Percentiles rank a stretch among this genome's conserved stretches.
Evolutionary conservation across 139 green algal genomes (phyloP).

Genomic region (Astrephomene gubernaculifera): DNA sequence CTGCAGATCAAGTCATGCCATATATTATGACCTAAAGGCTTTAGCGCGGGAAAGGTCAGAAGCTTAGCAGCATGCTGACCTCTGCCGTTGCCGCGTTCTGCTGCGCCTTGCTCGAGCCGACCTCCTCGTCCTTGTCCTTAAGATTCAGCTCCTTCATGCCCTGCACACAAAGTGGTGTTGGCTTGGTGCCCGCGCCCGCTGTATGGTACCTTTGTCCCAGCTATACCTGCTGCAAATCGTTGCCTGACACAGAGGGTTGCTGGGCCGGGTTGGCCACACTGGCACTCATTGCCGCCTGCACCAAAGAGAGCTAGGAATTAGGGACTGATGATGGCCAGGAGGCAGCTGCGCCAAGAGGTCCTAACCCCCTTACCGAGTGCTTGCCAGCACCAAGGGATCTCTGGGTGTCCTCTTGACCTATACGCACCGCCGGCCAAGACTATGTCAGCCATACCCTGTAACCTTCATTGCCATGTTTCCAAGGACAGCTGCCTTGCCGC

Average conservation of each 20-base stretch:
- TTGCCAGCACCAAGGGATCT: slow-evolving; percentile 4
- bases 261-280: slow-evolving; percentile 38
- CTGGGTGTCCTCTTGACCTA: slow-evolving; percentile 23
- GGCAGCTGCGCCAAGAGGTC: not conserved
- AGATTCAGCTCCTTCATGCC: slow-evolving; percentile 74
- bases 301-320: not conserved
- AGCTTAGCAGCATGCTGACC: not conserved
- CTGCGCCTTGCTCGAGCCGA: slow-evolving; percentile 54
- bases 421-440: not conserved
- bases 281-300: slow-evolving; percentile 42
- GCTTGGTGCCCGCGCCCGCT: not conserved
- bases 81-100: slow-evolving; percentile 11
- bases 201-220: not conserved
- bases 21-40: not conserved
- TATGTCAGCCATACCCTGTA: too few relatives aligned
- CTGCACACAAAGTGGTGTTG: slow-evolving; percentile 40
- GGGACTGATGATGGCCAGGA: not conserved
- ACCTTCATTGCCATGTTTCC: too few relatives aligned
- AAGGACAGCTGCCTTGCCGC: not conserved
- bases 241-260: slow-evolving; percentile 32
- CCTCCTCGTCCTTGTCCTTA: slow-evolving; percentile 57
- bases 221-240: slow-evolving; percentile 44
- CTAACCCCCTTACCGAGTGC: not conserved
- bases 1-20: slow-evolving; percentile 41
- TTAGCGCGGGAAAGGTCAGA: not conserved